phyloP scores from a whole-genome alignment of 2,329 filamentous ascomycete species.

The Paecilomyces sp. region DNA sequence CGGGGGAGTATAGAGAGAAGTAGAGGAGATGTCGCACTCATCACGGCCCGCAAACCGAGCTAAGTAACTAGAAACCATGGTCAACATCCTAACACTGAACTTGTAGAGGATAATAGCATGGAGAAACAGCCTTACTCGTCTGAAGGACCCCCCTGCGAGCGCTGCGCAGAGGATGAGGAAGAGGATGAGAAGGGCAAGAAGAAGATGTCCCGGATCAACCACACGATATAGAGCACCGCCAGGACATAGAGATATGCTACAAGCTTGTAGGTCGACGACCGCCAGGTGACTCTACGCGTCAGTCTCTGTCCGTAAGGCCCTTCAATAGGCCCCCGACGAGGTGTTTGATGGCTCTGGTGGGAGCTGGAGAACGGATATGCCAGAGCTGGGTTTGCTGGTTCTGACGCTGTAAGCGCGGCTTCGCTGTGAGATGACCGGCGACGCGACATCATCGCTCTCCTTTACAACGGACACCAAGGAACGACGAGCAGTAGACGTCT shows the following conservation, averaged over 20 bases:
- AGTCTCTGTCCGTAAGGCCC: slow-evolving; percentile 32
- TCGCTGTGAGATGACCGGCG: slow-evolving; percentile 31
- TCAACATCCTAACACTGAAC: background rate
- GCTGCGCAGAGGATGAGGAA: slow-evolving; percentile 6
- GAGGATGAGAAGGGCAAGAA: slow-evolving; percentile 25
- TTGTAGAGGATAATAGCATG: background rate
- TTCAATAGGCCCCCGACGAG: slow-evolving; percentile 31
- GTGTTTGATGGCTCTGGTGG: slow-evolving; percentile 14
- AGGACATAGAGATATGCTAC: slow-evolving; percentile 34
- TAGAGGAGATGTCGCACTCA: slow-evolving; percentile 29
- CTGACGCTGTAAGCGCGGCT: slow-evolving; percentile 15
- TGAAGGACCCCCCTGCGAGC: background rate
- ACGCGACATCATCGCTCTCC: slow-evolving; percentile 25
- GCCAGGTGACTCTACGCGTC: slow-evolving; percentile 35
- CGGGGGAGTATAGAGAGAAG: slow-evolving; percentile 27
- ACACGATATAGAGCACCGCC: slow-evolving; percentile 33
- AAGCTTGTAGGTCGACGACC: slow-evolving; percentile 35
- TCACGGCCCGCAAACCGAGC: slow-evolving; percentile 26
- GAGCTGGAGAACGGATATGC: slow-evolving; percentile 26
- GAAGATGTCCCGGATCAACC: slow-evolving; percentile 33
- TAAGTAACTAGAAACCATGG: slow-evolving; percentile 20
- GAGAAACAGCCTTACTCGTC: slow-evolving; percentile 15
- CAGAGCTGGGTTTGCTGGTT: slow-evolving; percentile 23
- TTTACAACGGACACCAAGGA: slow-evolving; percentile 1
- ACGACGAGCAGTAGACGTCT: slow-evolving; percentile 6